phyloP scores from a whole-genome alignment of 192 early-diverging fungal genomes.

The Rhizophlyctis rosea region DNA sequence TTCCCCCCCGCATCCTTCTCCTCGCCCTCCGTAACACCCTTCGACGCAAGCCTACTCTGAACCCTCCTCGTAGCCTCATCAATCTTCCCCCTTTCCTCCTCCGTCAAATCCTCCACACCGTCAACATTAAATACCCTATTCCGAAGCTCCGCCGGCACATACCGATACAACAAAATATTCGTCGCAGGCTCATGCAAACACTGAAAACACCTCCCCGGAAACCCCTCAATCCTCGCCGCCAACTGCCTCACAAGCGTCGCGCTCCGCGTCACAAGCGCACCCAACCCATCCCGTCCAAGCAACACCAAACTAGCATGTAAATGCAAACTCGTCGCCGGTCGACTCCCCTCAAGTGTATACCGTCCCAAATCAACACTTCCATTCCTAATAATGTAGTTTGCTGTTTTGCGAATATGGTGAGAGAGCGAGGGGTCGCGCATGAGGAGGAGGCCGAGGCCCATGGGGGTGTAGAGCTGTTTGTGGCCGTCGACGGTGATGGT shows the following conservation, averaged over 20 bases:
- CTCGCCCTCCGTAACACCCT: background rate
- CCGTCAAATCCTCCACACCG: slow-evolving; percentile 19
- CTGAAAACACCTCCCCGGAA: slow-evolving; percentile 42
- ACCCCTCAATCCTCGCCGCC: slow-evolving; percentile 30
- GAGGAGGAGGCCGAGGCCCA: slow-evolving; percentile 54
- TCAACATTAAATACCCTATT: slow-evolving; percentile 33
- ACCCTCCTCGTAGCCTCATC: slow-evolving; percentile 33
- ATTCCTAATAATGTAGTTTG: slow-evolving; percentile 53
- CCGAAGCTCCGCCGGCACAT: slow-evolving; percentile 40
- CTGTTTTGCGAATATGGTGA: slow-evolving; percentile 48
- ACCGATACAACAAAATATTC: slow-evolving; percentile 53
- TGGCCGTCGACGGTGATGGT: slow-evolving; percentile 59
- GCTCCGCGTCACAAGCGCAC: slow-evolving; percentile 48
- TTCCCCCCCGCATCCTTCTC: background rate
- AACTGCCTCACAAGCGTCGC: slow-evolving; percentile 49
- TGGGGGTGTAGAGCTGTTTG: slow-evolving; percentile 60
- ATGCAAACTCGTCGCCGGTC: slow-evolving; percentile 51
- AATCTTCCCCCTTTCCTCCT: slow-evolving; percentile 28
- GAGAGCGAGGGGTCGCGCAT: slow-evolving; percentile 35
- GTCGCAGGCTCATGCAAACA: slow-evolving; percentile 43
- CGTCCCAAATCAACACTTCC: slow-evolving; percentile 51
- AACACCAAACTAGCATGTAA: slow-evolving; percentile 50
- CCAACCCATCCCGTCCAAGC: slow-evolving; percentile 52
- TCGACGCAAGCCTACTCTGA: slow-evolving; percentile 19
- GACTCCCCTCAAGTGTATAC: slow-evolving; percentile 53